Conservation (phyloP, 805 yeast species). For the Metschnikowia reukaufii region DNA sequence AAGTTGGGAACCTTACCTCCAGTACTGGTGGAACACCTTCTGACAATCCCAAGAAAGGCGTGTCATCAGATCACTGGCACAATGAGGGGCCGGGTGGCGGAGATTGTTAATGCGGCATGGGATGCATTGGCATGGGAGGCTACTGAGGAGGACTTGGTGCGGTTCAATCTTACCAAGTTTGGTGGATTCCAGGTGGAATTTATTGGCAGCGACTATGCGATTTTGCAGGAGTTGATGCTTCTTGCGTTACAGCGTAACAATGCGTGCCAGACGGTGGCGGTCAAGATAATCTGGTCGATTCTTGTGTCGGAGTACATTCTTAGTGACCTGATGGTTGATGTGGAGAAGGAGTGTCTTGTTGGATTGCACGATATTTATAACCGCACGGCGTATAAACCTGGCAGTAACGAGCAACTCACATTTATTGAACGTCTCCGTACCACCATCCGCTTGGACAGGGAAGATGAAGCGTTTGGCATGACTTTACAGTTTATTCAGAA, state of each 20-base stretch:
- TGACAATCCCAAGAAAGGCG: constrained; percentile 72
- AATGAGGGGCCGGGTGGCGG: constrained; percentile 59
- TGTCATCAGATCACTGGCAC: constrained; percentile 62
- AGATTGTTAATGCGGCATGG: constrained; percentile 65
- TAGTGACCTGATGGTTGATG: constrained; percentile 55
- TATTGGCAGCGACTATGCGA: constrained; percentile 53
- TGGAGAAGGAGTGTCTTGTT: constrained; percentile 61
- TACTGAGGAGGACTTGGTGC: constrained; percentile 48
- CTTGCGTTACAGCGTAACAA: constrained; percentile 68
- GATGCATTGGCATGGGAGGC: constrained; percentile 66
- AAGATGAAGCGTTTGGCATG: constrained; percentile 59
- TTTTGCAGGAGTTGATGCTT: constrained; percentile 63
- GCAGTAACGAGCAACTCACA: constrained; percentile 49
- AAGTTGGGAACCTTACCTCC: constrained; percentile 66
- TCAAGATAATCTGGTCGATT: constrained; percentile 67
- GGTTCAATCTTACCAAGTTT: constrained; percentile 60
- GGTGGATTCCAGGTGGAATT: constrained; percentile 75
- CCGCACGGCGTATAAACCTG: constrained; percentile 57
- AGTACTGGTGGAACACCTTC: constrained; percentile 64
- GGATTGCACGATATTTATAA: constrained; percentile 67
- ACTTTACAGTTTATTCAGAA: constrained; percentile 53
- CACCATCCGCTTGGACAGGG: constrained; percentile 54
- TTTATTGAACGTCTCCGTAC: constrained; percentile 52
- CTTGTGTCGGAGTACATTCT: constrained; percentile 64
- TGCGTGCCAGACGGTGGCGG: constrained; percentile 60